Evolutionary conservation across 140 eudicot species (phyloP).

Genomic region (Oenanthe javanica): DNA sequence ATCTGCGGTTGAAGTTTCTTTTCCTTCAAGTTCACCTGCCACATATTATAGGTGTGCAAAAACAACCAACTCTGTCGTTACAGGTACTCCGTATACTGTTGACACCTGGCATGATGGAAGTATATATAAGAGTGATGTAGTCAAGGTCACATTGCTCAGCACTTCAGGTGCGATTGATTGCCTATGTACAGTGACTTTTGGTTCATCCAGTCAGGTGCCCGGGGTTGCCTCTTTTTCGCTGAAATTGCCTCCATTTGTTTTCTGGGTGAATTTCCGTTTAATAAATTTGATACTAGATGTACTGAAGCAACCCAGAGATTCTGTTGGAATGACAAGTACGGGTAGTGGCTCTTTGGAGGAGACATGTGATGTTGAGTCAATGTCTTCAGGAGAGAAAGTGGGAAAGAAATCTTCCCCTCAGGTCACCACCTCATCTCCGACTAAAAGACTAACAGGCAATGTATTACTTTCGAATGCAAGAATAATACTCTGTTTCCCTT

Average conservation of each 20-base stretch:
- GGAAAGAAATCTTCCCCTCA: slow-evolving; percentile 14
- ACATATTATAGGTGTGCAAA: slow-evolving; percentile 7
- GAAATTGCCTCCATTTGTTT: slow-evolving; percentile 64
- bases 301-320: slow-evolving; percentile 32
- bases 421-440: slow-evolving; percentile 14
- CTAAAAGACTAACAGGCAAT: slow-evolving; percentile 42
- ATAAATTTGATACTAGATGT: slow-evolving; percentile 31
- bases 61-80: slow-evolving; percentile 1
- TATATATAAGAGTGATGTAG: slow-evolving; percentile 35
- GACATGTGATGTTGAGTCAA: background rate
- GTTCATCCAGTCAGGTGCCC: slow-evolving; percentile 19
- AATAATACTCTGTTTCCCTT: slow-evolving; percentile 66
- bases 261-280: slow-evolving; percentile 62
- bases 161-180: slow-evolving; percentile 40
- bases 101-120: slow-evolving; percentile 21
- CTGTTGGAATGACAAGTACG: slow-evolving; percentile 14
- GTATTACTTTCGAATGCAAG: slow-evolving; percentile 68
- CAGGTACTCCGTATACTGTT: slow-evolving; percentile 15
- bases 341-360: slow-evolving; percentile 16
- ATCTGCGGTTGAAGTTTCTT: slow-evolving; percentile 50
- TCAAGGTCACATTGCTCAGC: slow-evolving; percentile 49
- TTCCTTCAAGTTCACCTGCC: slow-evolving; percentile 24
- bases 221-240: slow-evolving; percentile 55
- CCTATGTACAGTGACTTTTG: slow-evolving; percentile 34
- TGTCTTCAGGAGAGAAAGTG: slow-evolving; percentile 16